These are phyloP conservation scores for Mitragyna speciosa DNA, from an alignment of 257 asterid genomes.

Conservation along the genomic window DNA sequence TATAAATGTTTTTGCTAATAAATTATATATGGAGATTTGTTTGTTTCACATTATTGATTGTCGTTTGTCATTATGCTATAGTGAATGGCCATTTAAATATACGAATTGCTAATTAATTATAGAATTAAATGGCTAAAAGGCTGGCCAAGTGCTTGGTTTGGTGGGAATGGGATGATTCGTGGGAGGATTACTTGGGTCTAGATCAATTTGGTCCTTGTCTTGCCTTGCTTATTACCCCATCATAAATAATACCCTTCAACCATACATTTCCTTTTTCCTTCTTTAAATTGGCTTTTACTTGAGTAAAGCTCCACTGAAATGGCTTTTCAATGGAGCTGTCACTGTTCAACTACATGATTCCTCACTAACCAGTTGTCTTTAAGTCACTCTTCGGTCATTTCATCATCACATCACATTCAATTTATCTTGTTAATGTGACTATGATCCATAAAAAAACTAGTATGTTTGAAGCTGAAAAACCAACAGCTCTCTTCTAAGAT, in stretches of 20 bases:
- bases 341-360: neutral
- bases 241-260: neutral
- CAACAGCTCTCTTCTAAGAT: neutral
- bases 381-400: neutral
- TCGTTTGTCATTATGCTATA: neutral
- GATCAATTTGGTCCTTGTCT: neutral
- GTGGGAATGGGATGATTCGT: neutral
- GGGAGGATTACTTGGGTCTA: neutral
- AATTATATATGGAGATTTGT: neutral
- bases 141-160: conserved; percentile 3
- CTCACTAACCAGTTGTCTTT: neutral
- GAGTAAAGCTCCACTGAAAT: neutral
- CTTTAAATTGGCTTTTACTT: neutral
- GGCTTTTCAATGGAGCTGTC: neutral
- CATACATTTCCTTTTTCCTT: neutral
- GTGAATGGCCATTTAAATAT: neutral
- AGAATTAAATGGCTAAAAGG: neutral
- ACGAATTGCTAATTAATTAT: neutral
- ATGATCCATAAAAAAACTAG: neutral
- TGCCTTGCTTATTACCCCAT: neutral
- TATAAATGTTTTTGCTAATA: neutral
- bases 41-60: neutral
- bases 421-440: neutral
- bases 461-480: neutral
- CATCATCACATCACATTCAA: neutral